Base-by-base conservation (phyloP, 768 basidiomycete species). In the Grammothele lineata region DNA sequence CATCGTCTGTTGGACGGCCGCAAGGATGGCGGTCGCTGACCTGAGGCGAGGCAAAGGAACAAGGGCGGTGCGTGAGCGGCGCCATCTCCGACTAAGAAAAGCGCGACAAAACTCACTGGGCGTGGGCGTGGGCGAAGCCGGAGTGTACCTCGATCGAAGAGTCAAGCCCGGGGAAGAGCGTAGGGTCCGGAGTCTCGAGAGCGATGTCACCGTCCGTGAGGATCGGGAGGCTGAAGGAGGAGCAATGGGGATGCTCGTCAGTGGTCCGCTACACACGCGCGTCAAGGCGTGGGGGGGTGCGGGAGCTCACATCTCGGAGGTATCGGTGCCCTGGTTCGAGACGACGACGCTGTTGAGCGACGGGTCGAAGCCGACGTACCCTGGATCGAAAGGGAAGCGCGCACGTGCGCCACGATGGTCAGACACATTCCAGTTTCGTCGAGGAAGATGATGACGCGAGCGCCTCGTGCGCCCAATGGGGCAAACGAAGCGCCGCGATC, bases 301-400 rank as follows among this genome's bases (percentile, higher is more conserved):
- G 24, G n/a, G 4, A 21, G 23, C 42, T 22, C 26, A 69, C 69
- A 70, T 35, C 26, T 63, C 22, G 8, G 23, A 41, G 7, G 65
- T 54, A 32, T 71, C 50, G 4, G 70, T 71, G 4, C 70, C 70
- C 46, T 70, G 66, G 51, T 71, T 68, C 8, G 65, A 58, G 6
- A 70, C 68, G 27, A 70, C 61, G 32, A 69, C 62, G 0, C 55
- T 63, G 22, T 59, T 43, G 25, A 72, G 57, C 2, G 54, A 60
- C 0, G 75, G 69, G 44, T 73, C 73, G 50, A 66, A 79, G 19
- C 77, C 77, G 21, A 80, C 78, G 44, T 64, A 78, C 77, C 76
- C 77, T 78, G 30, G 15, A 18, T 8, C 15, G 15, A 15, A 32
- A 32, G 9, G 15, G 30, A 32, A 9, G 9, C n/a, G n/a, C 27